Evolutionary conservation across 441 rosid genomes (phyloP), one percentile per base, ranked within the genome.

Genomic region (Biscutella auriculata): DNA sequence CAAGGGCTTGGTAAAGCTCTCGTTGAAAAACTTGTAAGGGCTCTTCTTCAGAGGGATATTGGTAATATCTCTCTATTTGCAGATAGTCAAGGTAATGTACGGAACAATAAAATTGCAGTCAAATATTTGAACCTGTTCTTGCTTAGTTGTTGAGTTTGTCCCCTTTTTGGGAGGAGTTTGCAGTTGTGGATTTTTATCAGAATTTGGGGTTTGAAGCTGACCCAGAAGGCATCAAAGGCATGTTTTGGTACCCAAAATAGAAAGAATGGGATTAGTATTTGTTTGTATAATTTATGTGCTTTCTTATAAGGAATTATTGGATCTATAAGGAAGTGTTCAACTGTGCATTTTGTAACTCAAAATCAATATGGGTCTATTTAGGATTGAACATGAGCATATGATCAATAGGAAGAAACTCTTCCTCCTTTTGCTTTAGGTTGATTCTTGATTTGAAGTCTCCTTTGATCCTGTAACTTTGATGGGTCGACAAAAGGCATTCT

Each of bases 211-310:
- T 92, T 62, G 85, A 92, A 58, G 82, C 96, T 32, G 98, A 92
- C 65, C 98, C 97, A 27, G 97, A 92, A 67, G 98, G 97, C 71
- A 82, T 92, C 66, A 92, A 92, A 64, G 96, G 98, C 51, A 92
- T 92, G 98, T 92, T 92, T 75, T 92, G 97, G 96, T 74, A 82
- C 78, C 95, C 95, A 23, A 84, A 79, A 69, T 82, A 75, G 75
- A 53, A 27, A 36, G 5, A 44, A 52, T 35, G 65, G 19, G 35
- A 36, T 45, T 19, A 35, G 39, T 56, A 59, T 45, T n/a, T 39
- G 43, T 57, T 40, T 29, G 60, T 77, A 56, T 55, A 17, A 29
- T 47, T 23, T 44, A 16, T 23, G 5, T 52, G 43, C 17, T 47
- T 57, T 60, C 42, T 56, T 36, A 57, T 66, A 53, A n/a, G n/a